phyloP scores from a whole-genome alignment of 2,329 filamentous ascomycete genomes.

The Colletotrichum nymphaeae region DNA sequence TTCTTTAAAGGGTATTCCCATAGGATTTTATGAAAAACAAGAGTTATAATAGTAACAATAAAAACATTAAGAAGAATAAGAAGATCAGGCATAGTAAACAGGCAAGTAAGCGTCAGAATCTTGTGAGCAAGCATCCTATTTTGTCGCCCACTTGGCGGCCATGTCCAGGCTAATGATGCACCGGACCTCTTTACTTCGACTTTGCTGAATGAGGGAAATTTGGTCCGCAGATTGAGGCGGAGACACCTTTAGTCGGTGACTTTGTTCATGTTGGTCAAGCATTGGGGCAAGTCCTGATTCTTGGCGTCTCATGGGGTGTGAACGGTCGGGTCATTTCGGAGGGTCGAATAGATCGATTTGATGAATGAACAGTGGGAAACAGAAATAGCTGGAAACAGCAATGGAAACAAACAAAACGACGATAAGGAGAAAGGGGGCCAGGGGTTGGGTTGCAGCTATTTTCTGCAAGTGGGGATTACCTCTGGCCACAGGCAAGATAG shows the following conservation, averaged over 20 bases:
- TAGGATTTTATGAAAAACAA: too few relatives aligned
- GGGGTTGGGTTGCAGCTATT: slow-evolving; percentile 12
- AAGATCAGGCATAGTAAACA: too few relatives aligned
- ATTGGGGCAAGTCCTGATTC: slow-evolving; percentile 2
- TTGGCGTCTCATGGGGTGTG: slow-evolving; percentile 29
- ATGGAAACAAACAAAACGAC: slow-evolving; percentile 6
- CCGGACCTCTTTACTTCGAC: neutral
- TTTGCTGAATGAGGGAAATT: slow-evolving; percentile 13
- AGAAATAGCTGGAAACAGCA: slow-evolving; percentile 14
- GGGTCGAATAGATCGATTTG: neutral
- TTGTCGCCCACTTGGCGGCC: too few relatives aligned
- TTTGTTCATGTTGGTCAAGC: neutral
- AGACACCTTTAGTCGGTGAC: neutral
- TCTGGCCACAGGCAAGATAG: neutral
- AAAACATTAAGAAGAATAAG: too few relatives aligned
- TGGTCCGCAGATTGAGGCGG: neutral
- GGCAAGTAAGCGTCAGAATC: too few relatives aligned
- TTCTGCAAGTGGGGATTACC: slow-evolving; percentile 6
- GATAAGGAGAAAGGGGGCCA: neutral
- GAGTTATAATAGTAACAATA: too few relatives aligned
- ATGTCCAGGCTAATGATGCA: neutral
- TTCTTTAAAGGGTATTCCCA: too few relatives aligned
- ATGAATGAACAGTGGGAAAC: slow-evolving; percentile 5
- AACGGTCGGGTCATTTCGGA: slow-evolving; percentile 6
- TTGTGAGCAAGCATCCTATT: too few relatives aligned